Percentiles rank a stretch among this genome's conserved stretches.
These are phyloP conservation scores for Gossypium schwendimanii DNA, from an alignment of 441 rosid genomes.

Conservation along the genomic window DNA sequence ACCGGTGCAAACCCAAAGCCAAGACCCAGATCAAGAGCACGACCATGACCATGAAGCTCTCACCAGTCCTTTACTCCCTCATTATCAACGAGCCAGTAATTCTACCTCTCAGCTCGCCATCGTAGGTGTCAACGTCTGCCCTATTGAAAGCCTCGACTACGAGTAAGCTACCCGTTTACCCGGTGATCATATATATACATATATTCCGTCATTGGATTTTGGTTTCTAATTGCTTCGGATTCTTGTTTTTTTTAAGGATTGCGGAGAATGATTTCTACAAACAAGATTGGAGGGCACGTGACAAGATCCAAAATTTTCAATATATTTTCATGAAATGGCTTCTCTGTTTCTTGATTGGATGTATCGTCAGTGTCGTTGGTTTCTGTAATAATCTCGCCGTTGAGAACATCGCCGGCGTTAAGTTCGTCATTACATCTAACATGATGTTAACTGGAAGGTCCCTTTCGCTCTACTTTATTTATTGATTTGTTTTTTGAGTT, in stretches of 20 bases:
- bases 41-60: constrained; percentile 41
- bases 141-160: constrained; percentile 84
- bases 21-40: not conserved
- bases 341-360: constrained; percentile 57
- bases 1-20: constrained; percentile 12
- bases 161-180: constrained; percentile 36
- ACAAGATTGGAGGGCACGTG: constrained; percentile 75
- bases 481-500: not conserved
- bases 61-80: constrained; percentile 38
- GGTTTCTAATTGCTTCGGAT: not conserved
- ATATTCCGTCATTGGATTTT: not conserved
- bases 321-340: constrained; percentile 72
- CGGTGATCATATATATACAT: not conserved
- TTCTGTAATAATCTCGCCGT: constrained; percentile 74
- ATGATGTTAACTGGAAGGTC: constrained; percentile 65
- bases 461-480: not conserved
- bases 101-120: constrained; percentile 80
- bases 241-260: constrained; percentile 34
- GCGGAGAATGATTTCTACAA: constrained; percentile 79
- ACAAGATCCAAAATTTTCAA: constrained; percentile 50
- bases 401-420: constrained; percentile 70
- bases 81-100: constrained; percentile 32
- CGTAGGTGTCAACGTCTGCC: constrained; percentile 65
- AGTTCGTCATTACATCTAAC: constrained; percentile 74
- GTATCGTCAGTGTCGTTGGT: constrained; percentile 61